These are phyloP conservation scores for Cladorrhinum sp. DNA, from an alignment of 2,329 filamentous ascomycete genomes.

Conservation along the genomic window DNA sequence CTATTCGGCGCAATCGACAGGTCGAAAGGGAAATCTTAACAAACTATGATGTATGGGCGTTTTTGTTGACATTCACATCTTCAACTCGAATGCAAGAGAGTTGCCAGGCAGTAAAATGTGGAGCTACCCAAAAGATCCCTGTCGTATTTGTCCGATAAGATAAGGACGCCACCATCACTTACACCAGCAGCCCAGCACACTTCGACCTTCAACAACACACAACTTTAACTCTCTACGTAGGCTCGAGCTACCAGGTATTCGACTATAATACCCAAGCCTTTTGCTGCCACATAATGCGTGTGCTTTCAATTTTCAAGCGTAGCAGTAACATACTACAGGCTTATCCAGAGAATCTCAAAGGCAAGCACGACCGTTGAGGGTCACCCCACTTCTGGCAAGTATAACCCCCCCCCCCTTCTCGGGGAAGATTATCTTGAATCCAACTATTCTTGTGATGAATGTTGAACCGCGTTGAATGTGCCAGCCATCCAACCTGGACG, in stretches of 20 bases:
- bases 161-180: not conserved
- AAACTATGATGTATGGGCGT: not conserved
- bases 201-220: not conserved
- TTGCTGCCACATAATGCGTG: not conserved
- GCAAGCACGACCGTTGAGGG: not conserved
- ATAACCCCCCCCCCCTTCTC: not conserved
- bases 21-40: not conserved
- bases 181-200: not conserved
- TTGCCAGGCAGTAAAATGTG: slow-evolving; percentile 4
- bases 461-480: not conserved
- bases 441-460: not conserved
- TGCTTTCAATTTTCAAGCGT: too few species aligned
- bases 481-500: not conserved
- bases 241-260: too few species aligned
- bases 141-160: slow-evolving; percentile 1
- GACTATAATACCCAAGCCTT: too few species aligned
- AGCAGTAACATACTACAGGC: not conserved
- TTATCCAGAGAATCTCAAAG: not conserved
- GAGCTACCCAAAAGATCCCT: not conserved
- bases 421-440: not conserved
- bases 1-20: not conserved
- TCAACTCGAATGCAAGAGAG: not conserved
- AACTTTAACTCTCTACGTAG: not conserved
- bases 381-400: not conserved
- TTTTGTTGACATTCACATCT: slow-evolving; percentile 11